Percentiles rank a stretch among this genome's conserved stretches.
Conservation (phyloP, 1,139 yeast genomes). For the Taphrina flavorubra region DNA sequence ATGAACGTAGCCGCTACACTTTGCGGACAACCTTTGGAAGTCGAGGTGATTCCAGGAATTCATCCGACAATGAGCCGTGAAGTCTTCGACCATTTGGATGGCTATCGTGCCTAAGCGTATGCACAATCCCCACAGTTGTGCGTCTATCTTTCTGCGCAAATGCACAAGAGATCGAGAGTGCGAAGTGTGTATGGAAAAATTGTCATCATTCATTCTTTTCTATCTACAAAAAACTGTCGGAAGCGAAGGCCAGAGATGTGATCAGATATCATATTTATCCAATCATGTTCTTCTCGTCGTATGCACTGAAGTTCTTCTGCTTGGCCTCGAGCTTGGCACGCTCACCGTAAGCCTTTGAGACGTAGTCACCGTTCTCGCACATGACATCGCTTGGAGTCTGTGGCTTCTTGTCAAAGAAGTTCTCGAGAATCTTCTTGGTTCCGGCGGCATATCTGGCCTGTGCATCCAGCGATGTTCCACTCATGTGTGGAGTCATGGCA, state of each 20-base stretch:
- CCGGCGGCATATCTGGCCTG: slow-evolving; percentile 76
- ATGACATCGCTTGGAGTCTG: slow-evolving; percentile 77
- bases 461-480: slow-evolving; percentile 82
- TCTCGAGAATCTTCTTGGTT: slow-evolving; percentile 66
- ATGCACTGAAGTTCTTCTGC: slow-evolving; percentile 35
- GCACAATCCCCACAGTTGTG: not conserved
- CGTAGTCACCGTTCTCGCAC: slow-evolving; percentile 72
- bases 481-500: slow-evolving; percentile 84
- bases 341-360: slow-evolving; percentile 71
- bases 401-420: slow-evolving; percentile 66
- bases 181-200: not conserved
- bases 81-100: not conserved
- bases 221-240: slow-evolving; percentile 4
- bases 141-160: not conserved
- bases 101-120: too few relatives aligned
- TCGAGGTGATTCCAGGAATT: not conserved
- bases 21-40: not conserved
- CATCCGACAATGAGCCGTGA: not conserved
- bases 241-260: not conserved
- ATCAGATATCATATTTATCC: slow-evolving; percentile 10
- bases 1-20: too few relatives aligned
- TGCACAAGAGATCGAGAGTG: not conserved
- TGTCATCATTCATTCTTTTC: not conserved
- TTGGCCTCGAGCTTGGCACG: slow-evolving; percentile 40
- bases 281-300: slow-evolving; percentile 32